Conservation (phyloP, 495 filamentous ascomycete species). For the Penicillium daleae region DNA sequence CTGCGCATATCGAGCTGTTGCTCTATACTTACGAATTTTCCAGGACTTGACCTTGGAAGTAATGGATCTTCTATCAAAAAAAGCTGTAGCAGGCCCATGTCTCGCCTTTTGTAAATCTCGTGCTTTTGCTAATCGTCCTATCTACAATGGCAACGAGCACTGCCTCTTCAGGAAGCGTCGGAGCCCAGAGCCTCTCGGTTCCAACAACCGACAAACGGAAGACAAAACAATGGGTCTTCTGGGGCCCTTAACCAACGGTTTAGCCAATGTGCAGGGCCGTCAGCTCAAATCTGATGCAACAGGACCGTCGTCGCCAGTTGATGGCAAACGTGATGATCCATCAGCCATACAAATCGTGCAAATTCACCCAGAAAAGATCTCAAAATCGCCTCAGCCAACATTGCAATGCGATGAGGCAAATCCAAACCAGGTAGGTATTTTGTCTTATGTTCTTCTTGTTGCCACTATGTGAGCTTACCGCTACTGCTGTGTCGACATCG, state of each 20-base stretch:
- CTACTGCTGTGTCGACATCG: slow-evolving; percentile 7
- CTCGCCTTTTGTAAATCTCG: background rate
- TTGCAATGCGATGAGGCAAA: slow-evolving; percentile 24
- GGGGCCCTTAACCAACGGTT: slow-evolving; percentile 14
- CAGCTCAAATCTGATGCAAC: slow-evolving; percentile 20
- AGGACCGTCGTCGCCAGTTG: slow-evolving; percentile 8
- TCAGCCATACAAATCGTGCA: slow-evolving; percentile 13
- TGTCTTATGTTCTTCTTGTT: slow-evolving; percentile 13
- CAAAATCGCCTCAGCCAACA: slow-evolving; percentile 25
- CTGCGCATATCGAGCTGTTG: background rate
- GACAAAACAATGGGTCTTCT: slow-evolving; percentile 12
- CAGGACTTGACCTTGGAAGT: background rate
- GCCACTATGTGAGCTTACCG: slow-evolving; percentile 16
- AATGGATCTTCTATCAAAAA: background rate
- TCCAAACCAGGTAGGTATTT: background rate
- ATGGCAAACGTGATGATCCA: slow-evolving; percentile 28
- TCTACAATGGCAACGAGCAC: background rate
- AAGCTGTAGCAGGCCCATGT: background rate
- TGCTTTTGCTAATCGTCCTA: background rate
- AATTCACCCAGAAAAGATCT: slow-evolving; percentile 18
- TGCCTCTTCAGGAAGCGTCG: slow-evolving; percentile 11
- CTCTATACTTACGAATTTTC: background rate
- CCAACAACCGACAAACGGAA: slow-evolving; percentile 21
- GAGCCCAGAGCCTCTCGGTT: slow-evolving; percentile 26
- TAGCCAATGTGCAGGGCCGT: slow-evolving; percentile 19